phyloP scores from a whole-genome alignment of 148 eudicot species.

The Vaccinium myrtillus region DNA sequence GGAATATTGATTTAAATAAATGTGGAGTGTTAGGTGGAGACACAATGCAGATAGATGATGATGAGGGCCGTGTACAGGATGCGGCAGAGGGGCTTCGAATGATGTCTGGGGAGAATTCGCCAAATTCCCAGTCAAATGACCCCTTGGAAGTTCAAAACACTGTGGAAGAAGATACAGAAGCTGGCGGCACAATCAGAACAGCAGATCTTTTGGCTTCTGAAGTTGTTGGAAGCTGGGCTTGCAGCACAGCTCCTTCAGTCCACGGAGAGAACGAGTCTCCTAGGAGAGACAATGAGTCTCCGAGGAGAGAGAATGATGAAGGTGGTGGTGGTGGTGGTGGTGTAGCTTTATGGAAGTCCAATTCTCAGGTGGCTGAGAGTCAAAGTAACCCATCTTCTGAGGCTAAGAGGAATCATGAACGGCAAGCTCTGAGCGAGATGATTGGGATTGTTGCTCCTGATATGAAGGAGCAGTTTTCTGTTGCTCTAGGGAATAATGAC shows the following conservation, averaged over 20 bases:
- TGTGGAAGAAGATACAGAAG: slow-evolving; percentile 56
- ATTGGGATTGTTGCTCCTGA: slow-evolving; percentile 86
- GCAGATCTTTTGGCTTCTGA: slow-evolving; percentile 89
- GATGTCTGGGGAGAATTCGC: slow-evolving; percentile 30
- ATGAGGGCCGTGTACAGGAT: slow-evolving; percentile 45
- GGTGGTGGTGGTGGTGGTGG: slow-evolving; percentile 27
- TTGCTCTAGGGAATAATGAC: slow-evolving; percentile 26
- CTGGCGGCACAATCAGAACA: slow-evolving; percentile 49
- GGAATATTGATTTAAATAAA: slow-evolving; percentile 42
- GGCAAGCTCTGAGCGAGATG: slow-evolving; percentile 64
- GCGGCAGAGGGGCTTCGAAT: slow-evolving; percentile 31
- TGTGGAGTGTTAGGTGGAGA: slow-evolving; percentile 41
- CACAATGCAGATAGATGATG: slow-evolving; percentile 68
- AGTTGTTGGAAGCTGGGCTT: slow-evolving; percentile 89
- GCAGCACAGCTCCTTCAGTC: slow-evolving; percentile 70
- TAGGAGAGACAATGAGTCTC: slow-evolving; percentile 43
- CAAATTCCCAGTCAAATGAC: slow-evolving; percentile 27
- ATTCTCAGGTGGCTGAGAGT: slow-evolving; percentile 62
- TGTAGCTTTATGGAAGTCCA: slow-evolving; percentile 42
- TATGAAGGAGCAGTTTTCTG: slow-evolving; percentile 60
- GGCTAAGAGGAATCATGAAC: slow-evolving; percentile 40
- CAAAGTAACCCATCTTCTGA: slow-evolving; percentile 36
- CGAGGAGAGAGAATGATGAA: slow-evolving; percentile 31
- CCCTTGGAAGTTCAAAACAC: slow-evolving; percentile 31
- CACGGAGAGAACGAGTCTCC: slow-evolving; percentile 52